Conservation (phyloP, 768 basidiomycete species). For the Trametes villosa region DNA sequence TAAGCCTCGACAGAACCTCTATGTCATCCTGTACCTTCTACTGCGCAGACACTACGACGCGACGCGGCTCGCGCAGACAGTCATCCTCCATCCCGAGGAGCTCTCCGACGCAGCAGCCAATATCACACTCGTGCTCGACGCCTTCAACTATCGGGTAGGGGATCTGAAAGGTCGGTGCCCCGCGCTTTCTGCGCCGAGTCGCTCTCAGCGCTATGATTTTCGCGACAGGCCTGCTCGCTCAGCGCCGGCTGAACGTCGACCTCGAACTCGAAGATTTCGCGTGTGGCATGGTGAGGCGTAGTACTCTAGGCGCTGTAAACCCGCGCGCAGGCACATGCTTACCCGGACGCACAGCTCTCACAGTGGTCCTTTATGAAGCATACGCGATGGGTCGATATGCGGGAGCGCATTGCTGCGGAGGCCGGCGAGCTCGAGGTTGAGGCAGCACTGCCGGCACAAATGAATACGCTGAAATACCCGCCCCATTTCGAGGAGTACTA, state of each 20-base stretch:
- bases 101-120: neutral
- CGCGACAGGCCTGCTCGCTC: conserved; percentile 1
- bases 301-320: too few relatives aligned
- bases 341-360: too few relatives aligned
- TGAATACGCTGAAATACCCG: neutral
- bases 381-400: too few relatives aligned
- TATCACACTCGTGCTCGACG: neutral
- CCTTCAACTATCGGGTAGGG: neutral
- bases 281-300: neutral
- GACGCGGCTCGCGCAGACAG: conserved; percentile 19
- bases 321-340: too few relatives aligned
- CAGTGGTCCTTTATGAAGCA: too few relatives aligned
- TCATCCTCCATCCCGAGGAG: neutral
- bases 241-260: neutral
- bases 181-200: too few relatives aligned
- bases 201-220: too few relatives aligned
- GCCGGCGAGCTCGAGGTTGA: neutral
- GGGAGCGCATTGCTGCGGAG: neutral
- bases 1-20: conserved; percentile 37
- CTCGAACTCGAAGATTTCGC: neutral
- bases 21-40: conserved; percentile 39
- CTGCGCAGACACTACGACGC: conserved; percentile 38
- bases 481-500: neutral
- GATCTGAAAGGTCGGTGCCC: neutral
- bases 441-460: neutral